These are phyloP conservation scores for Tolypocladium cylindrosporum DNA, from an alignment of 2,329 filamentous ascomycete genomes.

Conservation along the genomic window DNA sequence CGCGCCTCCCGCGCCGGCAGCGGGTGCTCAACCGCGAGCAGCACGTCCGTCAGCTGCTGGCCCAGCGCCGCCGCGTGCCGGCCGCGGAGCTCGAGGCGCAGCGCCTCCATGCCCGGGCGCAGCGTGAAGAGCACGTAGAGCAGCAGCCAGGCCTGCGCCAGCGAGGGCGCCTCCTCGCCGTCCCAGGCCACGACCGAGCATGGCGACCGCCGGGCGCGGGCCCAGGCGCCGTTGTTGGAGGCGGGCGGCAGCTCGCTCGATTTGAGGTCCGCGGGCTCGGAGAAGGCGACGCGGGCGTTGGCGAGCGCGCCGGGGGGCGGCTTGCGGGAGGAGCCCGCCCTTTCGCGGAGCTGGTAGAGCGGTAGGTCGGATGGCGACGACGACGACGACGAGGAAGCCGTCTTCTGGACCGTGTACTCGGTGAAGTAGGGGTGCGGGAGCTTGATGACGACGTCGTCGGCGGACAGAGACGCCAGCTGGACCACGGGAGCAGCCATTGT, in stretches of 20 bases:
- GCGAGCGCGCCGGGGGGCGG: conserved; percentile 18
- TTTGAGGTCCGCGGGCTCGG: conserved; percentile 35
- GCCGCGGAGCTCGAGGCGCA: conserved; percentile 37
- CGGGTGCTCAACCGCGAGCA: conserved; percentile 40
- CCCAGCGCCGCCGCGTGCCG: conserved; percentile 20
- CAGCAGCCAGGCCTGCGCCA: conserved; percentile 43
- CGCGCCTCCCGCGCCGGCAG: conserved; percentile 17
- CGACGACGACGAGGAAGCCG: background rate
- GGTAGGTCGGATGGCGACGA: conserved; percentile 4
- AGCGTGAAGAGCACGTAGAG: conserved; percentile 43
- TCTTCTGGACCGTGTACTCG: conserved; percentile 30
- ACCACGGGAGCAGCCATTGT: conserved; percentile 13
- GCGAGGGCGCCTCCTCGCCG: conserved; percentile 26
- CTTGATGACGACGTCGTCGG: conserved; percentile 31
- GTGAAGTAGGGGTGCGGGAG: conserved; percentile 40
- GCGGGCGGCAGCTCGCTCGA: conserved; percentile 37
- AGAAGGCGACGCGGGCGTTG: conserved; percentile 30
- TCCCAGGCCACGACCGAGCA: conserved; percentile 35
- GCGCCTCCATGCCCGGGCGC: conserved; percentile 34
- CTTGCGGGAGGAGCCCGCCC: conserved; percentile 14
- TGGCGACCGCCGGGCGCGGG: conserved; percentile 42
- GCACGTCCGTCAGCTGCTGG: conserved; percentile 33
- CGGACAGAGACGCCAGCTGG: conserved; percentile 15
- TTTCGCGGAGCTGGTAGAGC: conserved; percentile 26
- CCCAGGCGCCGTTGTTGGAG: conserved; percentile 47